Base-by-base conservation (phyloP, 768 basidiomycete genomes). In the Dictyophora rubrovolvata region DNA sequence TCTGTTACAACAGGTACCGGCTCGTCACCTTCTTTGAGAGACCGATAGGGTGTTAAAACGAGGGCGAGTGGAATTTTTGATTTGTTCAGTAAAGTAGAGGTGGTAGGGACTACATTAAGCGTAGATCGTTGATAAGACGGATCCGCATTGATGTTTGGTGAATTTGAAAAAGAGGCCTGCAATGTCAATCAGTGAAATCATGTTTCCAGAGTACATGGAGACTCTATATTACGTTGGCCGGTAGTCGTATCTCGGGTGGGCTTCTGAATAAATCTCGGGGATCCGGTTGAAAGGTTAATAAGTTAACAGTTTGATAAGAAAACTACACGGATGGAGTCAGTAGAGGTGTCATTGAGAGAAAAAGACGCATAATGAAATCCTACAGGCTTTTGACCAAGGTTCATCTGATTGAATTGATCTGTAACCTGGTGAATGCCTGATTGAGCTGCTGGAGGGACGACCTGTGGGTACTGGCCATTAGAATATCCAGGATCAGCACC, bases 121-220 rank as follows among this genome's bases (percentile, higher is more conserved):
- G 96, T 99, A 62, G 78, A 84, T 52, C 96, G 85, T 73, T 94
- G 90, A 72, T 97, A 98, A 14, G 89, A 93, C 34, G 85, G 79
- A 69, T 97, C 87, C 14, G 93, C 86, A 65, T 93, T 93, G 36
- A 89, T 88, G 17, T 74, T 76, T 0, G 86, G 89, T 33, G 85
- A 84, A 14, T 84, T 84, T 5, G 90, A 87, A 54, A 93, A 76
- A 63, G 80, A 86, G 5, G 91, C 82, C 71, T 72, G 63, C 53
- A 16, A 7, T 1, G 1, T 20, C 20, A 5, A 1, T 20, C 9
- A 16, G 55, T 56, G 28, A 63, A 50, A 4, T 7, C 8, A 48
- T 28, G 4, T 14, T 12, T 17, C 21, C 4, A 46, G 2, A 20
- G 16, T n/a, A 12, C 17, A 54, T 28, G 11, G 21, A 22, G 51